Conservation (phyloP, 306 rosid genomes). For the Clitoria ternatea region DNA sequence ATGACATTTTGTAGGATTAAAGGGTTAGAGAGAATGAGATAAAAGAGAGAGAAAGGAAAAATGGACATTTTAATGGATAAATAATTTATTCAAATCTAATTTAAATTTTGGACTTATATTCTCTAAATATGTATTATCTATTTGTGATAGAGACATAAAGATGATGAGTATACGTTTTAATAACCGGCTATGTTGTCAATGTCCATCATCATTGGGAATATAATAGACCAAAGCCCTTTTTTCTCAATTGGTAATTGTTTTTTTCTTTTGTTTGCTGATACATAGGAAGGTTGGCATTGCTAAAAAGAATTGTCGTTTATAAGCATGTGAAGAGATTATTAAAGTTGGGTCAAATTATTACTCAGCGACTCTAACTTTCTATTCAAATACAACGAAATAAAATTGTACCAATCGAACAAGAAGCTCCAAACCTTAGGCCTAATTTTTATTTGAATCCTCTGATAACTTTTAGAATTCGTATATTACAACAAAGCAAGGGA, state of each 20-base stretch:
- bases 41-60: too few relatives aligned
- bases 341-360: neutral
- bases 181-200: neutral
- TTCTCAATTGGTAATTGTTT: neutral
- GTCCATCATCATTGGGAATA: neutral
- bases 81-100: too few relatives aligned
- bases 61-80: too few relatives aligned
- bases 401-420: too few relatives aligned
- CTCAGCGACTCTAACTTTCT: neutral
- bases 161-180: neutral
- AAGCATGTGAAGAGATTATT: neutral
- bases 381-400: neutral
- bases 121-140: neutral
- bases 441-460: neutral
- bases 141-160: too few relatives aligned
- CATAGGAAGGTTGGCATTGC: neutral
- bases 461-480: conserved; percentile 14
- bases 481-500: conserved; percentile 63
- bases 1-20: too few relatives aligned
- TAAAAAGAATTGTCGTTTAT: neutral
- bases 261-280: neutral
- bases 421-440: neutral
- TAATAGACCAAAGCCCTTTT: neutral
- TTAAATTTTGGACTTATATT: neutral
- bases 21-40: too few relatives aligned